These are phyloP conservation scores for Botrytis paeoniae DNA, from an alignment of 2,329 filamentous ascomycete genomes.

Conservation along the genomic window DNA sequence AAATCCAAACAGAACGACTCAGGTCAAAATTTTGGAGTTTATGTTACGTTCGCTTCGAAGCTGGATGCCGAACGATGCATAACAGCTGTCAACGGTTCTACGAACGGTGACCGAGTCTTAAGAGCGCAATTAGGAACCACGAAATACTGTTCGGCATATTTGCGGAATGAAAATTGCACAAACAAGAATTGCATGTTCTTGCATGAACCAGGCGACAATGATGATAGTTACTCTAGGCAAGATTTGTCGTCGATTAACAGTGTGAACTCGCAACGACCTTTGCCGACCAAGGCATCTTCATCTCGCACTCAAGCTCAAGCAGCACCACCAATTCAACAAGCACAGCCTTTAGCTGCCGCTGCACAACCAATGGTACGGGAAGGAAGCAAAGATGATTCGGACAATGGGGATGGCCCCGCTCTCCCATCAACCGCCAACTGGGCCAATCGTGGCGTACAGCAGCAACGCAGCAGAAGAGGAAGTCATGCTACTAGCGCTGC, in stretches of 20 bases:
- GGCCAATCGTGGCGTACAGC: conserved; percentile 67
- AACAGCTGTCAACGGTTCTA: conserved; percentile 83
- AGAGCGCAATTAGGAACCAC: conserved; percentile 83
- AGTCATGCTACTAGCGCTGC: conserved; percentile 81
- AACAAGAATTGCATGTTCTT: conserved; percentile 98
- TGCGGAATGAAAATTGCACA: conserved; percentile 89
- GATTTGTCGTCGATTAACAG: conserved; percentile 94
- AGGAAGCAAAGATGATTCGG: conserved; percentile 73
- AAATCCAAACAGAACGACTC: conserved; percentile 70
- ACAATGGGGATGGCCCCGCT: conserved; percentile 79
- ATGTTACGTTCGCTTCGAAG: conserved; percentile 95
- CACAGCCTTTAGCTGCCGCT: conserved; percentile 38
- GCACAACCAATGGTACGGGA: conserved; percentile 70
- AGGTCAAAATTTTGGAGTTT: conserved; percentile 74
- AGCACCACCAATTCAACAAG: conserved; percentile 37
- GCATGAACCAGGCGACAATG: conserved; percentile 96
- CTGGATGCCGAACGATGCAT: conserved; percentile 90
- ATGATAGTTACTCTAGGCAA: conserved; percentile 92
- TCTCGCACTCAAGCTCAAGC: conserved; percentile 51
- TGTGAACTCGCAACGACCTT: conserved; percentile 70
- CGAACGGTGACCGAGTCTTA: conserved; percentile 82
- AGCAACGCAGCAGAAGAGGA: conserved; percentile 62
- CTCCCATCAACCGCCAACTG: conserved; percentile 91
- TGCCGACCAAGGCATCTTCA: conserved; percentile 50
- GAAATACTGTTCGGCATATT: conserved; percentile 96